Base-by-base conservation (phyloP, 352 stramenopile species). In the Blastocystis sp. region DNA sequence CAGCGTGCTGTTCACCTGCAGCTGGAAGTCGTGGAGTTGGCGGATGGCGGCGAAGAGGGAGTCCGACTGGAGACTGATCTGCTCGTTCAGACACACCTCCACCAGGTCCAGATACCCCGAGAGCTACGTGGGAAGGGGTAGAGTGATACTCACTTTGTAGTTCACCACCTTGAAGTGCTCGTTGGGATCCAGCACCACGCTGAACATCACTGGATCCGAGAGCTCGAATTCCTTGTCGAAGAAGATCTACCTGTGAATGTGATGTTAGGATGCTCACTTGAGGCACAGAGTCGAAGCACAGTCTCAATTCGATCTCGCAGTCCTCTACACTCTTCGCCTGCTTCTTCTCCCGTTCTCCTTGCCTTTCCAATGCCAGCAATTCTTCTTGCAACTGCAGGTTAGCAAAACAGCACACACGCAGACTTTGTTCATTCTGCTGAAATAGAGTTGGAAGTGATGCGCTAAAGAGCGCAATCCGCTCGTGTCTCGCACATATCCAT, bases 271-370 rank as follows among this genome's bases (percentile, higher is more conserved):
- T 28, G 28, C 28, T 34, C 28, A 34, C 69, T 28, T 79, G 23
- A 61, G 69, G 69, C 17, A 79, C 69, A 61, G 69, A 79, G 11
- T 79, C 53, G 38, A 79, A 79, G 62, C 69, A 79, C 61, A 79
- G 61, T 7, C 52, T 19, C 23, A 79, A 52, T 28, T 79, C 69
- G 21, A 79, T 45, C 38, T 79, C 69, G 0, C 69, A 79, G 38
- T 79, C 69, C 1, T 41, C 21, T 0, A 61, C 14, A 61, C 14
- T 62, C 52, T 79, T 79, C 43, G 62, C 23, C 23, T 79, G 43
- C 53, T 79, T 61, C 69, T 79, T 21, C 38, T 79, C 69, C 17
- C 43, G 2, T 4, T 21, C 45, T 14, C 61, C 10, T 7, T 79
- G 69, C 1, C 38, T 45, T 79, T 79, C 41, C 21, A 79, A n/a